Conservation (phyloP, 2,329 filamentous ascomycete genomes). For the Microdochium bolleyi region DNA sequence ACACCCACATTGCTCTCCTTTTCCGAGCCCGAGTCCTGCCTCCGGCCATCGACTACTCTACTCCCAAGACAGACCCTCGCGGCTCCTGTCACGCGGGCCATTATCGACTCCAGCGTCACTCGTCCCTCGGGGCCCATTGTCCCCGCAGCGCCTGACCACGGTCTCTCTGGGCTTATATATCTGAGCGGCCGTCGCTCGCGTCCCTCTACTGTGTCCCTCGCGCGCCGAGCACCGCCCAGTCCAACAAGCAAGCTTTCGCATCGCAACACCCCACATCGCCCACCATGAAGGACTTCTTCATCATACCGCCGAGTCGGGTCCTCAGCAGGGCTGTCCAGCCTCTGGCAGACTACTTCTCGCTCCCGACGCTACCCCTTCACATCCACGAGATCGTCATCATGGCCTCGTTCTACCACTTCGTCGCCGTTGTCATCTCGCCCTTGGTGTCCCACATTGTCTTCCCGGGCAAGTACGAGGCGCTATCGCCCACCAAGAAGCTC, state of each 20-base stretch:
- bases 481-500: constrained; percentile 56
- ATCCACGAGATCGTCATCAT: constrained; percentile 67
- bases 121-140: too few species aligned
- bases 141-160: too few species aligned
- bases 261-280: background rate
- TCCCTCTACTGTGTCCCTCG: background rate
- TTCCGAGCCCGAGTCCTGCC: too few species aligned
- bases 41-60: too few species aligned
- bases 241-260: background rate
- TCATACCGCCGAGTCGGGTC: constrained; percentile 51
- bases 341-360: constrained; percentile 50
- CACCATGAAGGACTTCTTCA: constrained; percentile 67
- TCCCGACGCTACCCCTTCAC: constrained; percentile 65
- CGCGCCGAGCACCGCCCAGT: background rate
- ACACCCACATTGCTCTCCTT: too few species aligned
- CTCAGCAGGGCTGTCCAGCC: constrained; percentile 51
- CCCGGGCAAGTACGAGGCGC: constrained; percentile 51
- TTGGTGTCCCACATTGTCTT: constrained; percentile 54
- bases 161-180: too few species aligned
- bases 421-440: constrained; percentile 61
- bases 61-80: too few species aligned
- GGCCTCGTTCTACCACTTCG: constrained; percentile 59
- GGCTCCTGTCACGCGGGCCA: too few species aligned
- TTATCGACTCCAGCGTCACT: too few species aligned
- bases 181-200: too few species aligned